A percentile compares a stretch with the other conserved stretches of the same genome.
Evolutionary conservation across 352 stramenopile species (phyloP).

Genomic region (Nothophytophthora sp.): DNA sequence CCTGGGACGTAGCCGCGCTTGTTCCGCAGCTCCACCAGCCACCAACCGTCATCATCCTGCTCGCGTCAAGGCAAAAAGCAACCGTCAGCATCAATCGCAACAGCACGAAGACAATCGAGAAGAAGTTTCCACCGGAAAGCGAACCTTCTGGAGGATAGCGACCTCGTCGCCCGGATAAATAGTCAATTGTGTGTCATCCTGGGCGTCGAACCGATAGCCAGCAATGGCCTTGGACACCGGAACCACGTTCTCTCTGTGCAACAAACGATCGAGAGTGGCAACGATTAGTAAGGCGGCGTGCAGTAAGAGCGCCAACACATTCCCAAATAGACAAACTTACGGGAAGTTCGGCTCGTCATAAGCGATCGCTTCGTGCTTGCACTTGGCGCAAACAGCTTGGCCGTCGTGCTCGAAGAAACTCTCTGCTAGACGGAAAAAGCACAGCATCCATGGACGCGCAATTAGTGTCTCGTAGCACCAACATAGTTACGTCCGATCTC

Average conservation of each 20-base stretch:
- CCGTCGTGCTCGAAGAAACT: constrained; percentile 84
- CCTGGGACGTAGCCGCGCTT: constrained; percentile 80
- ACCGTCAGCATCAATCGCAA: too few species aligned
- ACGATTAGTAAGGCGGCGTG: not conserved
- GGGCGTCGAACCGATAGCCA: constrained; percentile 75
- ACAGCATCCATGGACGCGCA: constrained; percentile 4
- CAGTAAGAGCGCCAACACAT: not conserved
- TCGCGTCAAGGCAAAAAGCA: not conserved
- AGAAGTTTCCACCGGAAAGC: not conserved
- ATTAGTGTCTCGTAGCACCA: constrained; percentile 19
- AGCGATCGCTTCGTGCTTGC: constrained; percentile 76
- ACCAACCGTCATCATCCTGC: constrained; percentile 84
- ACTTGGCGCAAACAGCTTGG: constrained; percentile 75
- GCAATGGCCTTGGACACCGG: constrained; percentile 58
- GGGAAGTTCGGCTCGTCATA: constrained; percentile 38
- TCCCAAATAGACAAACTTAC: constrained; percentile 36
- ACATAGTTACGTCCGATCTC: not conserved
- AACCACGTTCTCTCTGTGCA: constrained; percentile 45
- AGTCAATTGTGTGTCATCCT: constrained; percentile 83
- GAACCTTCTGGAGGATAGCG: constrained; percentile 74
- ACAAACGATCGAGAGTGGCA: not conserved
- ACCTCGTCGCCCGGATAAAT: constrained; percentile 82
- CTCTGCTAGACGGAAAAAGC: constrained; percentile 47
- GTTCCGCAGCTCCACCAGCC: constrained; percentile 69
- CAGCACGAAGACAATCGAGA: too few species aligned